These are phyloP conservation scores for Malassezia obtusa DNA, from an alignment of 1,284 basidiomycete species.

Conservation along the genomic window DNA sequence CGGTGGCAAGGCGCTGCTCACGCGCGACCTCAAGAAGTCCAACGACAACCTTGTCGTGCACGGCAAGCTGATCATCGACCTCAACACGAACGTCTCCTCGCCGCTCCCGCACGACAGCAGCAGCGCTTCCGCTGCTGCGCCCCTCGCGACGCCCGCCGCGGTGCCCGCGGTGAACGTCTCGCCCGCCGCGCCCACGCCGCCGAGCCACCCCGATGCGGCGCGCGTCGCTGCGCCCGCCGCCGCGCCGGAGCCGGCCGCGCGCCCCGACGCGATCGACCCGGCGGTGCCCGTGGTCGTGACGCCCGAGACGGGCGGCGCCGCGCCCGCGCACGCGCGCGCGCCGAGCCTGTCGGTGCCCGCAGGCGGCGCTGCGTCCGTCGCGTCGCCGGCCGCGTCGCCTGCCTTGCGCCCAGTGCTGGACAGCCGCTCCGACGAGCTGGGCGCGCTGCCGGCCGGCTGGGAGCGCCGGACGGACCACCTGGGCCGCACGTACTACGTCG, in stretches of 20 bases:
- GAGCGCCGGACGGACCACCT: constrained; percentile 82
- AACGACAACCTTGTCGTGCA: constrained; percentile 48
- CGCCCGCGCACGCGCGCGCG: background rate
- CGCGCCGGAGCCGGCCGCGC: background rate
- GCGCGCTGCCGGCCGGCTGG: constrained; percentile 70
- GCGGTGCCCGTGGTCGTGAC: background rate
- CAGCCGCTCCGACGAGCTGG: constrained; percentile 31
- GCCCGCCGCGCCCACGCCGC: background rate
- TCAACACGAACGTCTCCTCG: constrained; percentile 46
- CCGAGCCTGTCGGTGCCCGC: constrained; percentile 4
- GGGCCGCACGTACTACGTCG: constrained; percentile 68
- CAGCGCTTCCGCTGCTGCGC: constrained; percentile 26
- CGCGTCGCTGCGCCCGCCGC: background rate
- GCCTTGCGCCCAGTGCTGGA: constrained; percentile 17
- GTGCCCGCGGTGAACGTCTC: background rate
- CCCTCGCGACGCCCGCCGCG: constrained; percentile 23
- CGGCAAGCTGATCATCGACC: constrained; percentile 47
- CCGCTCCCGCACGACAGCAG: constrained; percentile 4
- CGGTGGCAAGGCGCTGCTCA: constrained; percentile 66
- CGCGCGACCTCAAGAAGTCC: constrained; percentile 46
- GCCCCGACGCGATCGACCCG: constrained; percentile 2
- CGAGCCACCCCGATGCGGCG: background rate
- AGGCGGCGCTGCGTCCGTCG: constrained; percentile 10
- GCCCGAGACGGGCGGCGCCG: background rate
- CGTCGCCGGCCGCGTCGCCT: constrained; percentile 7